phyloP scores from a whole-genome alignment of 768 basidiomycete genomes.

The Coprinellus micaceus region DNA sequence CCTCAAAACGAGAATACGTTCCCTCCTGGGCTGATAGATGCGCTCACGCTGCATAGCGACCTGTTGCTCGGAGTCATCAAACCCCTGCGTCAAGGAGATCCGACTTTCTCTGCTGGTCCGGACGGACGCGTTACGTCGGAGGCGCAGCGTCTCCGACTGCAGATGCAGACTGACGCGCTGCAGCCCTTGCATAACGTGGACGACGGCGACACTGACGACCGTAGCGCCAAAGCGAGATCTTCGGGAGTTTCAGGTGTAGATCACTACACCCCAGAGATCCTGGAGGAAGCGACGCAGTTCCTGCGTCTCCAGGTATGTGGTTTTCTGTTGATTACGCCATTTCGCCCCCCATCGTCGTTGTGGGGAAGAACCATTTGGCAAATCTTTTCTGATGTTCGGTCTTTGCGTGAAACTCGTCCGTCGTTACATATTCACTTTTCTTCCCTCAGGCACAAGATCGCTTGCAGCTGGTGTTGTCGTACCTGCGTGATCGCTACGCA shows the following conservation, averaged over 20 bases:
- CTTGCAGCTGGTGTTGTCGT: constrained; percentile 61
- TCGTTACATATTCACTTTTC: too few relatives aligned
- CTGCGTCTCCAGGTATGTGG: constrained; percentile 57
- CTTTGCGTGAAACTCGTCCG: constrained; percentile 2
- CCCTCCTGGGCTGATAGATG: constrained; percentile 61
- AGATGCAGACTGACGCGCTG: constrained; percentile 75
- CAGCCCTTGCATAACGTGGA: constrained; percentile 51
- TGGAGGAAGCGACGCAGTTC: constrained; percentile 68
- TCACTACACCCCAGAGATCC: constrained; percentile 47
- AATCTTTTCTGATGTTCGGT: neutral
- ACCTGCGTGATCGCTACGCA: constrained; percentile 65
- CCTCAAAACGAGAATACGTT: constrained; percentile 61
- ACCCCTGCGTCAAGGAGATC: constrained; percentile 11
- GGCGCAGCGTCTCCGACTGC: constrained; percentile 56
- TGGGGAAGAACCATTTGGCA: too few relatives aligned
- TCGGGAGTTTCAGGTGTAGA: constrained; percentile 24
- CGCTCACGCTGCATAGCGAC: constrained; percentile 40
- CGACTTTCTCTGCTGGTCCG: constrained; percentile 23
- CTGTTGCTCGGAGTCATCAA: neutral
- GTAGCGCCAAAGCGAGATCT: constrained; percentile 16
- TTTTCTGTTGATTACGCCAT: constrained; percentile 6
- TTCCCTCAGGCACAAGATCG: constrained; percentile 62
- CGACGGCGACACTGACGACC: constrained; percentile 34
- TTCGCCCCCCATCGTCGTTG: too few relatives aligned
- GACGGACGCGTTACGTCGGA: constrained; percentile 27